Conservation (phyloP, 257 asterid genomes). For the Catharanthus roseus region DNA sequence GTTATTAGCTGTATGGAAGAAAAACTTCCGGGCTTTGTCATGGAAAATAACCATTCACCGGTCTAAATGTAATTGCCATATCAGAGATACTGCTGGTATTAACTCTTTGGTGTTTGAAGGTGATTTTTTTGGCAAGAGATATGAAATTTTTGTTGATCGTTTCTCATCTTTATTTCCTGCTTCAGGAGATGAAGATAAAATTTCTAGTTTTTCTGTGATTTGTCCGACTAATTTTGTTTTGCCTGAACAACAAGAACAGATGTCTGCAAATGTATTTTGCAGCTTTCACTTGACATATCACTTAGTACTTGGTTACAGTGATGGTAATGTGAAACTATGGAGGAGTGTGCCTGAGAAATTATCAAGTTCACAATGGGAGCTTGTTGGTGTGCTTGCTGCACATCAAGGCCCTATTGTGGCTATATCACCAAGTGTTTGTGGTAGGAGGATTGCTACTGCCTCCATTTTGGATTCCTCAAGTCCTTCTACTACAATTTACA, state of each 20-base stretch:
- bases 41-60: slow-evolving; percentile 71
- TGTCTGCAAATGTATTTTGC: slow-evolving; percentile 31
- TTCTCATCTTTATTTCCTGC: slow-evolving; percentile 66
- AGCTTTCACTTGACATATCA: slow-evolving; percentile 62
- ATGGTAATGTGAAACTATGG: slow-evolving; percentile 82
- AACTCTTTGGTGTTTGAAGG: slow-evolving; percentile 43
- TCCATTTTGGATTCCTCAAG: slow-evolving; percentile 30
- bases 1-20: slow-evolving; percentile 72
- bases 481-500: slow-evolving; percentile 36
- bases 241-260: slow-evolving; percentile 36
- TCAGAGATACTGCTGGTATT: slow-evolving; percentile 26
- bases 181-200: slow-evolving; percentile 43
- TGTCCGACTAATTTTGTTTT: slow-evolving; percentile 41
- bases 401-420: slow-evolving; percentile 51
- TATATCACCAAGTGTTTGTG: slow-evolving; percentile 60
- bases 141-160: slow-evolving; percentile 51
- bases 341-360: slow-evolving; percentile 54
- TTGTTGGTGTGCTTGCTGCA: slow-evolving; percentile 68
- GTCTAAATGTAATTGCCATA: slow-evolving; percentile 23
- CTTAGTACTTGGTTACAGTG: slow-evolving; percentile 61
- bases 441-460: slow-evolving; percentile 64
- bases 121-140: slow-evolving; percentile 48
- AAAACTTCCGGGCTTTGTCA: slow-evolving; percentile 63
- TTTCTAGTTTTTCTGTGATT: slow-evolving; percentile 64
- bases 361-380: slow-evolving; percentile 55